Percentiles rank a stretch among this genome's conserved stretches.
phyloP scores from a whole-genome alignment of 2,329 filamentous ascomycete species.

The Lachnellula occidentalis region DNA sequence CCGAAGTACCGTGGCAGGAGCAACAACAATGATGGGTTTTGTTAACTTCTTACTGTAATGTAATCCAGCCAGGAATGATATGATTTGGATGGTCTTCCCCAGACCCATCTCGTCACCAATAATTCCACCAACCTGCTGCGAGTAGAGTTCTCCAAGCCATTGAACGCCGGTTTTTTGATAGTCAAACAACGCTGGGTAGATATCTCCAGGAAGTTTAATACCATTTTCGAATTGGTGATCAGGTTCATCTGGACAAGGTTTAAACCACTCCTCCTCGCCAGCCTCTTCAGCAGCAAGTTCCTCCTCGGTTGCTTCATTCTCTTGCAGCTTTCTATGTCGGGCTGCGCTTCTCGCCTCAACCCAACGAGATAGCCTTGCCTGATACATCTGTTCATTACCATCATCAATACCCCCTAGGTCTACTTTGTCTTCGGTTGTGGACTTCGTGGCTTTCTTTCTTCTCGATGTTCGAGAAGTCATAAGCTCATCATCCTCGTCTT shows the following conservation, averaged over 20 bases:
- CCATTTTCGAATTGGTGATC: conserved; percentile 69
- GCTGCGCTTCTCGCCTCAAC: conserved; percentile 56
- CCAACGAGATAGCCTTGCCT: conserved; percentile 71
- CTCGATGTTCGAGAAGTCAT: conserved; percentile 36
- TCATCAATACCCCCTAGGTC: conserved; percentile 61
- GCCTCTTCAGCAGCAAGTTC: conserved; percentile 39
- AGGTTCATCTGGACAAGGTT: conserved; percentile 75
- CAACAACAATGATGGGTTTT: conserved; percentile 85
- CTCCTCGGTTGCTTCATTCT: conserved; percentile 32
- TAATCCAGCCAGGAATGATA: conserved; percentile 66
- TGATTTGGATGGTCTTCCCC: conserved; percentile 85
- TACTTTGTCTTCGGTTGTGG: conserved; percentile 29
- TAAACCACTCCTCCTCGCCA: conserved; percentile 66
- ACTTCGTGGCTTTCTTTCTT: conserved; percentile 25
- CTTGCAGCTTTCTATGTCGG: conserved; percentile 39
- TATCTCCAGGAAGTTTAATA: conserved; percentile 82
- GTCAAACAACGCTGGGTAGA: conserved; percentile 86
- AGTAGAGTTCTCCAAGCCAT: conserved; percentile 90
- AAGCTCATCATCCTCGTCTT: conserved; percentile 34
- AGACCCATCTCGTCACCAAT: conserved; percentile 97
- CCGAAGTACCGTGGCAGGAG: conserved; percentile 87
- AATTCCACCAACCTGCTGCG: conserved; percentile 86
- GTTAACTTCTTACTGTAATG: conserved; percentile 85
- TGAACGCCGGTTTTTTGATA: conserved; percentile 97
- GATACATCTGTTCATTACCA: conserved; percentile 79